Conservation (phyloP, 2,329 filamentous ascomycete species). For the Aspergillus piperis region DNA sequence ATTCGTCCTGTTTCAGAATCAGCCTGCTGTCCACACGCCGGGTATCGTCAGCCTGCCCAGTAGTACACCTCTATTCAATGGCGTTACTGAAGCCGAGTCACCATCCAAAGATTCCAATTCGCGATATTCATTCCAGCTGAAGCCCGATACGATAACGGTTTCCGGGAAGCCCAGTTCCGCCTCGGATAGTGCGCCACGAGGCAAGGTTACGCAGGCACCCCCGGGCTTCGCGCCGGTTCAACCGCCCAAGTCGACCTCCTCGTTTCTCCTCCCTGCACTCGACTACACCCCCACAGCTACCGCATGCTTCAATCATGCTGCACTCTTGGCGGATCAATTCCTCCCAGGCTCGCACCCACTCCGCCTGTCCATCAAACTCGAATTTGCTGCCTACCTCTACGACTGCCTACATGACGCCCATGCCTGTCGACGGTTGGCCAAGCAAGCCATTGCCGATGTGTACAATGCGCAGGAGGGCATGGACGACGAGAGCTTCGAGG, state of each 20-base stretch:
- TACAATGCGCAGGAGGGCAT: conserved; percentile 90
- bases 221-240: conserved; percentile 40
- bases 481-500: conserved; percentile 92
- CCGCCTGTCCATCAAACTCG: conserved; percentile 83
- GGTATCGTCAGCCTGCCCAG: conserved; percentile 48
- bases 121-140: conserved; percentile 23
- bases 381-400: conserved; percentile 90
- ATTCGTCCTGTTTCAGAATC: conserved; percentile 93
- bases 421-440: conserved; percentile 73
- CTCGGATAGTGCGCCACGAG: conserved; percentile 5
- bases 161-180: conserved; percentile 3
- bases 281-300: conserved; percentile 84
- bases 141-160: conserved; percentile 18
- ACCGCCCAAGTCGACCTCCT: conserved; percentile 52
- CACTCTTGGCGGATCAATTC: conserved; percentile 69
- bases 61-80: conserved; percentile 30
- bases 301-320: conserved; percentile 76
- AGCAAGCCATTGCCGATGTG: conserved; percentile 82
- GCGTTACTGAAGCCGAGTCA: conserved; percentile 27
- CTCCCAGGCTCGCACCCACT: conserved; percentile 88
- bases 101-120: conserved; percentile 21
- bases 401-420: conserved; percentile 86
- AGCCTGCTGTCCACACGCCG: conserved; percentile 70
- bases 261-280: conserved; percentile 75
- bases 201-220: conserved; percentile 27